Conservation (phyloP, 228 moss, liverwort and hornwort genomes). For the Sphagnum fallax region DNA sequence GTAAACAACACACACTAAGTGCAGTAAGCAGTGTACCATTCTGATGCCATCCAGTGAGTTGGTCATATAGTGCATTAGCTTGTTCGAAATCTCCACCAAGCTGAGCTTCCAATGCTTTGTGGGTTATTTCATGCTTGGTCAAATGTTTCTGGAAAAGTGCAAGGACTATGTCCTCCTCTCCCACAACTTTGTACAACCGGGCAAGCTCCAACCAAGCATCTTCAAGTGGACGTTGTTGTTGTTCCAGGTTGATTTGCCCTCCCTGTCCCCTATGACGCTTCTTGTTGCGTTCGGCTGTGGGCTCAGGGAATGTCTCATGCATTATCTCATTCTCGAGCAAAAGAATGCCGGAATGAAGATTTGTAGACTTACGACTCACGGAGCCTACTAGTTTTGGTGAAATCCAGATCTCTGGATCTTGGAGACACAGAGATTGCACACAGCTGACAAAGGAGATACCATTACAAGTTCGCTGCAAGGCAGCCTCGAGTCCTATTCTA, state of each 20-base stretch:
- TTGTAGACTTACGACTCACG: conserved; percentile 72
- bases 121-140: conserved; percentile 55
- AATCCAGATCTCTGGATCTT: conserved; percentile 80
- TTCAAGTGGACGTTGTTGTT: conserved; percentile 37
- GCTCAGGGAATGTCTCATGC: conserved; percentile 37
- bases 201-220: conserved; percentile 91
- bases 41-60: conserved; percentile 27
- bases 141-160: conserved; percentile 57
- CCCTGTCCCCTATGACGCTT: conserved; percentile 76
- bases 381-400: conserved; percentile 66
- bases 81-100: conserved; percentile 55
- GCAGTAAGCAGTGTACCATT: conserved; percentile 9
- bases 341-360: conserved; percentile 75
- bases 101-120: conserved; percentile 71
- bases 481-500: conserved; percentile 58
- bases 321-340: conserved; percentile 73
- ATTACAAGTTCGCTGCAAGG: conserved; percentile 62
- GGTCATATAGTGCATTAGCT: conserved; percentile 63
- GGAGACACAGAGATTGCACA: conserved; percentile 65
- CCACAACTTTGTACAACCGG: conserved; percentile 66
- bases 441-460: conserved; percentile 81
- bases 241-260: conserved; percentile 37
- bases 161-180: conserved; percentile 85
- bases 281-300: conserved; percentile 21
- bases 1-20: too few species aligned